These are phyloP conservation scores for Endocladia muricata DNA, from an alignment of 31 red algal species.

Conservation along the genomic window DNA sequence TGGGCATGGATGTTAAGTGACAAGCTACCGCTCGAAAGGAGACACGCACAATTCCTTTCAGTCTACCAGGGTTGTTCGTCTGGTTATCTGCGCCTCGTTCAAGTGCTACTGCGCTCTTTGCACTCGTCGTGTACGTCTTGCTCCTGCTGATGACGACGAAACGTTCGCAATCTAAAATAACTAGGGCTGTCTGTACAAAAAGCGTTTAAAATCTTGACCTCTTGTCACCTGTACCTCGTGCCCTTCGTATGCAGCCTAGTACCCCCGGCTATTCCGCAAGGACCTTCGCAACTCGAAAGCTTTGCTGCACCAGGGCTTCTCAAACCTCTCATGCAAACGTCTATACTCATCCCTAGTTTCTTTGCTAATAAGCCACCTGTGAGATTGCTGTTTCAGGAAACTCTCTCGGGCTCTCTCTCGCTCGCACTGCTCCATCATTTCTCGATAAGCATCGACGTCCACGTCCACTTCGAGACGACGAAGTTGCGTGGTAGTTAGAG, in stretches of 20 bases:
- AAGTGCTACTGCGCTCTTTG: too few species aligned
- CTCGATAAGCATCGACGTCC: neutral
- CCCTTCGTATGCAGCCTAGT: too few species aligned
- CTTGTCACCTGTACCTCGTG: too few species aligned
- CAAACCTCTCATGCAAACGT: neutral
- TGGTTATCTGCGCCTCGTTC: too few species aligned
- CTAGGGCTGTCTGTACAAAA: too few species aligned
- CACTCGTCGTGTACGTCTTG: too few species aligned
- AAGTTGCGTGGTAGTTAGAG: neutral
- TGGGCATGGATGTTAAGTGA: constrained; percentile 12
- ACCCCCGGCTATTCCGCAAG: neutral
- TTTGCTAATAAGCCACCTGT: neutral
- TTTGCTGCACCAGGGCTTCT: constrained; percentile 13
- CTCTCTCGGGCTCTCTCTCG: neutral
- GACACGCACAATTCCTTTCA: too few species aligned
- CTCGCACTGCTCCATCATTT: neutral
- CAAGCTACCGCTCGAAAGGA: too few species aligned
- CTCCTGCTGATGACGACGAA: too few species aligned
- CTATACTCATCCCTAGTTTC: neutral
- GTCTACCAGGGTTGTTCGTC: too few species aligned
- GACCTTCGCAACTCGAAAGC: neutral
- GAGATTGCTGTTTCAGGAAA: neutral
- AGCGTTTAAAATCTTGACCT: too few species aligned
- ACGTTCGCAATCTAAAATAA: too few species aligned
- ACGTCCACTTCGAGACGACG: neutral